phyloP scores from a whole-genome alignment of 2,329 filamentous ascomycete species.

The Cyphellophora europaea region DNA sequence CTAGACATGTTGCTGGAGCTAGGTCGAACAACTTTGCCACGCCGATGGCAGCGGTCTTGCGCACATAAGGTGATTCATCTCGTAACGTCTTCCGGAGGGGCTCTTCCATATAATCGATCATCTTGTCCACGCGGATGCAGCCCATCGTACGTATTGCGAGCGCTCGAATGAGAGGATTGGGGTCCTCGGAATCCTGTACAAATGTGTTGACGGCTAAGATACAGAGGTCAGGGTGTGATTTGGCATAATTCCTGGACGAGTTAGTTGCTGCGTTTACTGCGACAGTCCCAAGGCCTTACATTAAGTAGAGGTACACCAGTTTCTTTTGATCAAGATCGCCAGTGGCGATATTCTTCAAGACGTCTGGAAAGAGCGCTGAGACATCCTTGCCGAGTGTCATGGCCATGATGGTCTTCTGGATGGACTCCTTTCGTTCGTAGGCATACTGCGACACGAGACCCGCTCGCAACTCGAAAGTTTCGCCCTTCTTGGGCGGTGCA shows the following conservation, averaged over 20 bases:
- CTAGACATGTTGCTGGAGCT: conserved; percentile 83
- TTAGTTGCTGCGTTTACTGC: conserved; percentile 4
- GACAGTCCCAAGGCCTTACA: conserved; percentile 48
- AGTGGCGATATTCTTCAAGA: conserved; percentile 97
- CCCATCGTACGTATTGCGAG: conserved; percentile 97
- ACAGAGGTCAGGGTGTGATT: conserved; percentile 95
- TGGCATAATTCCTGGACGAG: conserved; percentile 81
- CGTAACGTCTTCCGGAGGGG: conserved; percentile 88
- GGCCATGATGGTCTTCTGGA: conserved; percentile 99
- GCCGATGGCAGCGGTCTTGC: conserved; percentile 95
- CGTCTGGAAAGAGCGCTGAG: conserved; percentile 91
- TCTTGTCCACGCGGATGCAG: conserved; percentile 96
- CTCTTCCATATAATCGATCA: conserved; percentile 99
- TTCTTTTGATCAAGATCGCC: conserved; percentile 96
- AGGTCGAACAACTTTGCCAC: conserved; percentile 97
- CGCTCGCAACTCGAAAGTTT: conserved; percentile 93
- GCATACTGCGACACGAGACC: conserved; percentile 95
- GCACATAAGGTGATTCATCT: conserved; percentile 96
- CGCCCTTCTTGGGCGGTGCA: conserved; percentile 85
- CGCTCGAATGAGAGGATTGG: conserved; percentile 89
- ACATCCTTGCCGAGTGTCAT: conserved; percentile 99
- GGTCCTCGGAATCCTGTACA: conserved; percentile 97
- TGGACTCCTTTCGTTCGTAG: conserved; percentile 95
- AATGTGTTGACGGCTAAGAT: conserved; percentile 99
- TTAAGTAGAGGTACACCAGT: conserved; percentile 94